Base-by-base conservation (phyloP, 148 eudicot species). In the Amaranthus hypochondriacus region DNA sequence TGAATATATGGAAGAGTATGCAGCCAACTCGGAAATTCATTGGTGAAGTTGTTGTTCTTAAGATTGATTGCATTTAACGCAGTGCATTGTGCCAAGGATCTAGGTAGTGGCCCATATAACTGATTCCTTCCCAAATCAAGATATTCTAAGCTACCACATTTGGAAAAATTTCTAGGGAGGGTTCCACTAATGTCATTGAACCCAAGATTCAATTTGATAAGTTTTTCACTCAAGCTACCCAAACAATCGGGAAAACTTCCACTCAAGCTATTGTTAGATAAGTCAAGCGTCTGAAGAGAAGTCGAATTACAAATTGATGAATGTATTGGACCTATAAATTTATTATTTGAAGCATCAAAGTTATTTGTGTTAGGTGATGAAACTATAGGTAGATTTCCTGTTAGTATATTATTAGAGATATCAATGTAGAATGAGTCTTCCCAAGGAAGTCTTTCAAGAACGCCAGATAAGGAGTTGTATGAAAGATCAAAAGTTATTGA, bases 301-400 rank as follows among this genome's bases (percentile, higher is more conserved):
- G 70, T 39, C 12, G 55, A 54, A 58, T 68, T 55, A 21, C 77
- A 79, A 42, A 69, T 21, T 18, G 69, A 68, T 12, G 69, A 28
- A 68, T 42, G 49, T 48, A 78, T 50, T 21, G 71, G 21, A 48
- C 80, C 76, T 5, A 59, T 67, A 14, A 82, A 71, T 43, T 63
- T 73, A 50, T 84, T 84, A 48, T 79, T 65, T 5, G 81, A 60
- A 8, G 72, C 9, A 0, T 4, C 12, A 42, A 76, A 80, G 42
- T 66, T 48, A 48, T 61, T 6, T 2, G 65, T 54, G 1, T 73
- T 48, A 3, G 13, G 42, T 7, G 85, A 9, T 68, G 84, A 62
- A 4, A 48, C 1, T 55, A 14, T 67, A 1, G 90, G 87, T 21
- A 87, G 70, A 8, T 15, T 14, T 2, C 88, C 90, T 3, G 48